These are phyloP conservation scores for Thermochaetoides thermophila DNA, from an alignment of 495 filamentous ascomycete species.

Conservation along the genomic window DNA sequence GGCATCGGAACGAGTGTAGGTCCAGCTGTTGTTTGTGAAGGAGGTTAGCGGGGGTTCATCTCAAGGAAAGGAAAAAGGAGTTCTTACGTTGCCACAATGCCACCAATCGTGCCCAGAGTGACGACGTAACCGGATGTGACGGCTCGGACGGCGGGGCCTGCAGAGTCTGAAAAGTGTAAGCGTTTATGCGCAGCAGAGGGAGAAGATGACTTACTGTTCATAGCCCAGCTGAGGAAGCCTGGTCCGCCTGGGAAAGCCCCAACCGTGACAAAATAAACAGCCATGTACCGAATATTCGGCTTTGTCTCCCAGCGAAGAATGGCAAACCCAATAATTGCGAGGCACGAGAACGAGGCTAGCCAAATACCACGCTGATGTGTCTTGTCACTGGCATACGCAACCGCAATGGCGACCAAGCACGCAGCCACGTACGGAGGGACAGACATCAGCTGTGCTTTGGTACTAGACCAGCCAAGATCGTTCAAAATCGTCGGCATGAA, in stretches of 20 bases:
- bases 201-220: constrained; percentile 28
- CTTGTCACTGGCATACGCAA: constrained; percentile 45
- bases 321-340: constrained; percentile 32
- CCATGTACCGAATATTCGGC: constrained; percentile 23
- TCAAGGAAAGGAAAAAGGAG: background rate
- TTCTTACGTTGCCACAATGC: constrained; percentile 37
- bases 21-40: constrained; percentile 29
- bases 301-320: constrained; percentile 15
- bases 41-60: background rate
- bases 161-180: constrained; percentile 21
- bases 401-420: constrained; percentile 38
- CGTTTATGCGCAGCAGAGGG: background rate
- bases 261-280: constrained; percentile 34
- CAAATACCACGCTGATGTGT: constrained; percentile 48
- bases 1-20: constrained; percentile 33
- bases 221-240: constrained; percentile 39
- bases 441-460: constrained; percentile 33
- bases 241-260: constrained; percentile 40
- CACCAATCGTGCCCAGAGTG: constrained; percentile 39
- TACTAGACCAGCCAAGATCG: constrained; percentile 30
- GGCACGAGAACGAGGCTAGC: constrained; percentile 24
- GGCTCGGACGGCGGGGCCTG: constrained; percentile 40
- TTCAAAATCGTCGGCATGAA: constrained; percentile 37
- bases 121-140: constrained; percentile 40
- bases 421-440: constrained; percentile 39